These are phyloP conservation scores for Malus sieversii DNA, from an alignment of 306 rosid species.

Conservation along the genomic window DNA sequence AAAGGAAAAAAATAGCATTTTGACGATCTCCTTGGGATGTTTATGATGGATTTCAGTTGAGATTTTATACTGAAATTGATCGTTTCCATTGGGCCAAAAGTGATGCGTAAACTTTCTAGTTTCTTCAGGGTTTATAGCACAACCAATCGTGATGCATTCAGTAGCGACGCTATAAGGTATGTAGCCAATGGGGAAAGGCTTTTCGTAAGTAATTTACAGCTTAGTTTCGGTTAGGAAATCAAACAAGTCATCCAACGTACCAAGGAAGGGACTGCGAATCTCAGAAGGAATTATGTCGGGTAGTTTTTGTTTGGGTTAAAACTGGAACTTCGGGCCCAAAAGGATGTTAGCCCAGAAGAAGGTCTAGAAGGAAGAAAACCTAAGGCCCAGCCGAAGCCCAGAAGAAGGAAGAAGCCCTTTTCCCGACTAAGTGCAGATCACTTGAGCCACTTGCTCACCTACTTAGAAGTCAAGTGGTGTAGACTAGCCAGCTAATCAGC, in stretches of 20 bases:
- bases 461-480: no score
- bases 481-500: no score
- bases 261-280: slow-evolving; percentile 1
- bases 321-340: no score
- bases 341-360: no score
- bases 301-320: not conserved
- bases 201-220: not conserved
- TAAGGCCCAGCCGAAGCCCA: no score
- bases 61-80: not conserved
- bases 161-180: not conserved
- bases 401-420: no score
- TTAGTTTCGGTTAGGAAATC: not conserved
- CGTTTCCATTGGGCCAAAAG: slow-evolving; percentile 12
- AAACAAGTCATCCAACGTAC: not conserved
- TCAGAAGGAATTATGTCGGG: slow-evolving; percentile 1
- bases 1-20: no score
- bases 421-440: no score
- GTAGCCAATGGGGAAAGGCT: slow-evolving; percentile 11
- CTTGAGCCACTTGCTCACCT: no score
- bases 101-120: slow-evolving; percentile 7
- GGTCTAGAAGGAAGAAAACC: no score
- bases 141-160: slow-evolving; percentile 16
- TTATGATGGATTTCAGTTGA: no score
- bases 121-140: not conserved
- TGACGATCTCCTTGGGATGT: no score